These are phyloP conservation scores for Calocera viscosa DNA, from an alignment of 768 basidiomycete genomes.

Conservation along the genomic window DNA sequence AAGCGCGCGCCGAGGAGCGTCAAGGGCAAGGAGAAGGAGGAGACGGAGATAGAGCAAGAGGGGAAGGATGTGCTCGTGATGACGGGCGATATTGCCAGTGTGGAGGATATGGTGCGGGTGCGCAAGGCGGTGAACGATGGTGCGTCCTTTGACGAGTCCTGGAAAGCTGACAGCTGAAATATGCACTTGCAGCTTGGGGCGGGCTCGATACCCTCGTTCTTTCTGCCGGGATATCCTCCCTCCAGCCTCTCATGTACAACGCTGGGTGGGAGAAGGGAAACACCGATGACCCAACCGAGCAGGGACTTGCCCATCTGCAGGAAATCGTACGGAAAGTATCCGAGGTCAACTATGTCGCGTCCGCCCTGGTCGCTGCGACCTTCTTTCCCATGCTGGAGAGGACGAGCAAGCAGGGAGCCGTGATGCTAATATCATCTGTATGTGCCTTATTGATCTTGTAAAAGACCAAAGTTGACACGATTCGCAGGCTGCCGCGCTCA, in stretches of 20 bases:
- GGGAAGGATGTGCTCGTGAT: slow-evolving; percentile 34
- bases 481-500: slow-evolving; percentile 42
- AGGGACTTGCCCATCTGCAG: slow-evolving; percentile 48
- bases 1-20: slow-evolving; percentile 9
- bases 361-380: slow-evolving; percentile 53
- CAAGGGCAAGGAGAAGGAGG: not conserved
- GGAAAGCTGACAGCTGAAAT: not conserved
- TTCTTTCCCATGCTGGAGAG: slow-evolving; percentile 64
- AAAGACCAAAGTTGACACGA: not conserved
- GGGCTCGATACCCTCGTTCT: slow-evolving; percentile 76
- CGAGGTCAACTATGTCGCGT: slow-evolving; percentile 56
- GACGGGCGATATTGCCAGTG: slow-evolving; percentile 49
- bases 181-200: slow-evolving; percentile 46
- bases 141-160: slow-evolving; percentile 25
- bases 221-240: slow-evolving; percentile 70
- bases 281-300: slow-evolving; percentile 30
- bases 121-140: slow-evolving; percentile 43
- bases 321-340: slow-evolving; percentile 46
- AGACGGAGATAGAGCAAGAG: not conserved
- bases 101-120: slow-evolving; percentile 54
- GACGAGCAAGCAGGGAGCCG: slow-evolving; percentile 53
- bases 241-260: slow-evolving; percentile 60
- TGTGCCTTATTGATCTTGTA: not conserved
- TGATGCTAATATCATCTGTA: slow-evolving; percentile 66
- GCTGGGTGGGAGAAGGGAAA: slow-evolving; percentile 39